These are phyloP conservation scores for Metarhizium brunneum DNA, from an alignment of 2,329 filamentous ascomycete genomes.

Conservation along the genomic window DNA sequence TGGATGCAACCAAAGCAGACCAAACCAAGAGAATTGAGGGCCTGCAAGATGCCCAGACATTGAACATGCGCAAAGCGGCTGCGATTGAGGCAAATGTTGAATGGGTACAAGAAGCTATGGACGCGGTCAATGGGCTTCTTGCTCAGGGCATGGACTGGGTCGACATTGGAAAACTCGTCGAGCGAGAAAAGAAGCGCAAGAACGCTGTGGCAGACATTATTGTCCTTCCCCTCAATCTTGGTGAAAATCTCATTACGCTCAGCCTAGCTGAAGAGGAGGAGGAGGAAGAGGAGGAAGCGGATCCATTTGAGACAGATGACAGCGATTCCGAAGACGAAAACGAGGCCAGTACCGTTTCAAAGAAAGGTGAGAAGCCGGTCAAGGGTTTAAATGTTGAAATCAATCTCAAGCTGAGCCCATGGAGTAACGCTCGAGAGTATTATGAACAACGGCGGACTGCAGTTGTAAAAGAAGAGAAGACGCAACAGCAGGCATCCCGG, in stretches of 20 bases:
- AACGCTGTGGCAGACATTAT: slow-evolving; percentile 87
- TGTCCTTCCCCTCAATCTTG: slow-evolving; percentile 74
- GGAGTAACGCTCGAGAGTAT: slow-evolving; percentile 84
- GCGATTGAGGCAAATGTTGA: slow-evolving; percentile 88
- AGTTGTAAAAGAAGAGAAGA: slow-evolving; percentile 80
- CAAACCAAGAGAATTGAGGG: slow-evolving; percentile 80
- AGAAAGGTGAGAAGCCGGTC: slow-evolving; percentile 33
- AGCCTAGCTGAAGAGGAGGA: slow-evolving; percentile 62
- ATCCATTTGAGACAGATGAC: slow-evolving; percentile 58
- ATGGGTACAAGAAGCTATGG: slow-evolving; percentile 84
- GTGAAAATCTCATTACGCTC: slow-evolving; percentile 83
- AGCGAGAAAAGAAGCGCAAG: slow-evolving; percentile 69
- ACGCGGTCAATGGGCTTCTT: slow-evolving; percentile 86
- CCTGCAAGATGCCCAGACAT: slow-evolving; percentile 67
- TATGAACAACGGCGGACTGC: slow-evolving; percentile 83
- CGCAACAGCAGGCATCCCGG: slow-evolving; percentile 66
- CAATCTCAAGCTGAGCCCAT: slow-evolving; percentile 71
- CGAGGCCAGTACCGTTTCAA: slow-evolving; percentile 14
- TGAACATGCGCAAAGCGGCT: slow-evolving; percentile 81
- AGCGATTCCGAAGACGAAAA: slow-evolving; percentile 35
- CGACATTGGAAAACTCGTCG: slow-evolving; percentile 78
- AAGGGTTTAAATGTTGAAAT: slow-evolving; percentile 68
- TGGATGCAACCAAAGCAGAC: slow-evolving; percentile 75
- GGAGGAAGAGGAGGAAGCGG: slow-evolving; percentile 51
- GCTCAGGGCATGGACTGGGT: slow-evolving; percentile 96